phyloP scores from a whole-genome alignment of 1,139 yeast genomes.

The Suhomyces kunorum region DNA sequence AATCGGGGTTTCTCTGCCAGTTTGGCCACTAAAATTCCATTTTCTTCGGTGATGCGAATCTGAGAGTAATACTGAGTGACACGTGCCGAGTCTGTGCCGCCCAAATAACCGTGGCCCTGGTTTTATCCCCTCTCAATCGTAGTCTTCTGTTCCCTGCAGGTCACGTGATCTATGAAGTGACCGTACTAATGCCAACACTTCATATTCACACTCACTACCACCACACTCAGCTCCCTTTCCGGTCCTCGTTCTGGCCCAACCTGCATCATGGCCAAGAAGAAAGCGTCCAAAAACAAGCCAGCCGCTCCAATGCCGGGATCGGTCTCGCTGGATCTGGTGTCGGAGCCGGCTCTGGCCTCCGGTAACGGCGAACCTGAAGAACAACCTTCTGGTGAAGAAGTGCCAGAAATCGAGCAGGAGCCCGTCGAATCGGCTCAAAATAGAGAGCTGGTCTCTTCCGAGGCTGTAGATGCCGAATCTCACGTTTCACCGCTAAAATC shows the following conservation, averaged over 20 bases:
- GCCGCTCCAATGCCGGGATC: neutral
- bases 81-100: no score
- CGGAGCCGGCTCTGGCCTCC: no score
- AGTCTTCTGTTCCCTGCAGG: neutral
- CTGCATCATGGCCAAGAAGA: slow-evolving; percentile 13
- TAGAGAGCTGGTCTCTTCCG: neutral
- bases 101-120: no score
- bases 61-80: no score
- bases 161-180: neutral
- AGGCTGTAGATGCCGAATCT: neutral
- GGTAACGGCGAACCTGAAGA: no score
- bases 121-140: no score
- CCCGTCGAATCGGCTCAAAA: neutral
- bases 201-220: neutral
- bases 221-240: neutral
- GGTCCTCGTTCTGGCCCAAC: neutral
- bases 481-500: neutral
- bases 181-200: neutral
- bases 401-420: no score
- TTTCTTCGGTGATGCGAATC: no score
- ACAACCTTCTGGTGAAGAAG: neutral
- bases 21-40: no score
- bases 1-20: no score
- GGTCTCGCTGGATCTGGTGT: no score
- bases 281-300: slow-evolving; percentile 5